A percentile compares a stretch with the other conserved stretches of the same genome.
phyloP scores from a whole-genome alignment of 345 rosid genomes.

The Populus euphratica region DNA sequence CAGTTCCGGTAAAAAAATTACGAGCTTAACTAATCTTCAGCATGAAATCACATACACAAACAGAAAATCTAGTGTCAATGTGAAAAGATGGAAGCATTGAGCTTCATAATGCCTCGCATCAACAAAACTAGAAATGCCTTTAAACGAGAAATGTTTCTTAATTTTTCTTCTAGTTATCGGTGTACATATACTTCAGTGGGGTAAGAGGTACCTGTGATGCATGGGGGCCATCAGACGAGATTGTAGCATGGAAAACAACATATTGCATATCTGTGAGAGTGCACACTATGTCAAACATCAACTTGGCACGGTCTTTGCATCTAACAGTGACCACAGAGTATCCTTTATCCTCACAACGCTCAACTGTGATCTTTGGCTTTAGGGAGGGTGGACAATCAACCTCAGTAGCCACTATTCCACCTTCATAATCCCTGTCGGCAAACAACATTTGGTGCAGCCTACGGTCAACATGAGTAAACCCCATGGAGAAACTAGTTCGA shows the following conservation, averaged over 20 bases:
- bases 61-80: not conserved
- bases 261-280: conserved; percentile 97
- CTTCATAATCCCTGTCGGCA: conserved; percentile 90
- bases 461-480: conserved; percentile 80
- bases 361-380: conserved; percentile 57
- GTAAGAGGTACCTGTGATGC: conserved; percentile 56
- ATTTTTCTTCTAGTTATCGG: not conserved
- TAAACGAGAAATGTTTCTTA: not conserved
- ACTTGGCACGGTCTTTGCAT: conserved; percentile 84
- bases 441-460: conserved; percentile 93
- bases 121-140: not conserved
- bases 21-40: not conserved
- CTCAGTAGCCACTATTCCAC: conserved; percentile 37
- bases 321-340: conserved; percentile 72
- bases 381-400: conserved; percentile 38
- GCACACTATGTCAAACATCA: conserved; percentile 88
- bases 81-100: not conserved
- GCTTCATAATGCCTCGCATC: not conserved
- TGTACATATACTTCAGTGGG: not conserved
- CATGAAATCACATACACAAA: not conserved
- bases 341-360: conserved; percentile 70
- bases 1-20: not conserved
- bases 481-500: conserved; percentile 73
- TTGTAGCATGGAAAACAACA: conserved; percentile 84
- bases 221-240: conserved; percentile 66